Percentiles rank a stretch among this genome's conserved stretches.
phyloP scores from a whole-genome alignment of 305 asterid genomes.

The Fraxinus sp. region DNA sequence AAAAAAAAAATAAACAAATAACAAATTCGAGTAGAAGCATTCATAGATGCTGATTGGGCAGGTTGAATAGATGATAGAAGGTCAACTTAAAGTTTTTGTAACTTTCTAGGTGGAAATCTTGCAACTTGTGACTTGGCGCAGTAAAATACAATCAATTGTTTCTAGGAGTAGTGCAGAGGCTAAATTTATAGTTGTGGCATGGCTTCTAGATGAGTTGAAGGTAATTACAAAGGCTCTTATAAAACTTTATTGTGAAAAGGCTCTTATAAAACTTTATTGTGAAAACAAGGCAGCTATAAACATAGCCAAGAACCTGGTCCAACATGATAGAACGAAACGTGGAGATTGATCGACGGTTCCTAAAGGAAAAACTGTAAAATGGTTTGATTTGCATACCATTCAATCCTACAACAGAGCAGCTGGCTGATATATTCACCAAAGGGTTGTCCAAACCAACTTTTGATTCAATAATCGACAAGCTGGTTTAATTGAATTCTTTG shows the following conservation, averaged over 20 bases:
- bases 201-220: neutral
- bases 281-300: neutral
- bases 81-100: neutral
- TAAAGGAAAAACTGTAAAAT: neutral
- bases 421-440: neutral
- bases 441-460: neutral
- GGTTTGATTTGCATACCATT: neutral
- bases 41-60: neutral
- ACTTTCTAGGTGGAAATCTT: neutral
- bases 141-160: neutral
- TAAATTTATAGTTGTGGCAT: neutral
- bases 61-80: neutral
- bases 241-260: neutral
- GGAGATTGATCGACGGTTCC: neutral
- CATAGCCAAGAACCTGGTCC: neutral
- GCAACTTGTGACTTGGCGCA: neutral
- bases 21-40: neutral
- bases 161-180: neutral
- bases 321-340: neutral
- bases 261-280: neutral
- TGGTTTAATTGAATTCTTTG: neutral
- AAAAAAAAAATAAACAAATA: neutral
- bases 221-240: neutral
- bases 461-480: neutral
- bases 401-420: neutral